Evolutionary conservation across 805 yeast species (phyloP).

Genomic region (Isabelozyma gotoi): DNA sequence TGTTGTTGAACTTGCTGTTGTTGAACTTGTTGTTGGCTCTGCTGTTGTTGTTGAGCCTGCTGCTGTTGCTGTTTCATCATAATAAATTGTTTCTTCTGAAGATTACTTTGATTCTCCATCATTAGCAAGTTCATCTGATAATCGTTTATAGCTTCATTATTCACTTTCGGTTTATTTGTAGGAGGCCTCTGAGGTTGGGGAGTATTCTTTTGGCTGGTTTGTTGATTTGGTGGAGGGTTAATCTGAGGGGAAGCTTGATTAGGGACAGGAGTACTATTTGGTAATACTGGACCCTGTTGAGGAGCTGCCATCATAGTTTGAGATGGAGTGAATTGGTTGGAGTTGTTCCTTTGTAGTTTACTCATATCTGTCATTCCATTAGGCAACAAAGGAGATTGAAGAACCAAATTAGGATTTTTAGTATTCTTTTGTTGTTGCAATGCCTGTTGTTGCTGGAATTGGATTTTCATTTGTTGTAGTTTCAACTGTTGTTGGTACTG

Average conservation of each 20-base stretch:
- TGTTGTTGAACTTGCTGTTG: conserved; percentile 9
- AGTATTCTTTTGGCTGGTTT: too few relatives aligned
- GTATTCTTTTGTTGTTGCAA: conserved; percentile 5
- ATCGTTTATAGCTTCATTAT: conserved; percentile 16
- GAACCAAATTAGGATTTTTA: background rate
- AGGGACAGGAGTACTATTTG: background rate
- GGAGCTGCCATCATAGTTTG: background rate
- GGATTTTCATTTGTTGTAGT: conserved; percentile 23
- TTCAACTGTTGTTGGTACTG: conserved; percentile 22
- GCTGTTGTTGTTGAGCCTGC: conserved; percentile 7
- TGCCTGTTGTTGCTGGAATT: conserved; percentile 20
- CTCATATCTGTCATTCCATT: background rate
- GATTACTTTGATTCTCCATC: conserved; percentile 18
- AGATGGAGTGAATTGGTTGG: background rate
- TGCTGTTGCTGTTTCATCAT: conserved; percentile 15
- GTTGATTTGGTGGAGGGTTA: background rate
- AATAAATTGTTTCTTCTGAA: conserved; percentile 17
- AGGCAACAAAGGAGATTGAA: conserved; percentile 3
- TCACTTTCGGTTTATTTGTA: conserved; percentile 1
- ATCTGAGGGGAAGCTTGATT: too few relatives aligned
- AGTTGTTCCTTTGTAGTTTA: conserved; percentile 3
- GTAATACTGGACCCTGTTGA: background rate
- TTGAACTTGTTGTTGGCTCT: conserved; percentile 7
- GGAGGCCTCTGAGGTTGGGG: background rate
- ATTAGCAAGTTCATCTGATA: conserved; percentile 18